phyloP scores from a whole-genome alignment of 306 rosid species.

The Malus domestica region ASM211411v1 NC_041803.1:52535501-52536000 shows the following conservation, averaged over 20 bases:
- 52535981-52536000: conserved; percentile 73
- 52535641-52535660: not conserved
- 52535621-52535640: not conserved
- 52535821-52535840: conserved; percentile 18
- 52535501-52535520: conserved; percentile 10
- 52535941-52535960: conserved; percentile 27
- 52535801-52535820: conserved; percentile 28
- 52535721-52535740: not conserved
- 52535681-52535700: not conserved
- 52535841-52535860: conserved; percentile 23
- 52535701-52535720: not conserved
- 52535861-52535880: conserved; percentile 44
- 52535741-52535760: not conserved
- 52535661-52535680: not conserved
- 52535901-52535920: conserved; percentile 33
- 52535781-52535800: conserved; percentile 37
- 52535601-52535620: conserved; percentile 51
- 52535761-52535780: not conserved
- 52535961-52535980: conserved; percentile 53
- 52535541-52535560: conserved; percentile 45
- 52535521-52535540: conserved; percentile 52
- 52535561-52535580: conserved; percentile 32
- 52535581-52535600: conserved; percentile 33
- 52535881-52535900: conserved; percentile 52
- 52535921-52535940: conserved; percentile 32